Conservation (phyloP, 2,329 filamentous ascomycete genomes). For the Penicillium sp. region DNA sequence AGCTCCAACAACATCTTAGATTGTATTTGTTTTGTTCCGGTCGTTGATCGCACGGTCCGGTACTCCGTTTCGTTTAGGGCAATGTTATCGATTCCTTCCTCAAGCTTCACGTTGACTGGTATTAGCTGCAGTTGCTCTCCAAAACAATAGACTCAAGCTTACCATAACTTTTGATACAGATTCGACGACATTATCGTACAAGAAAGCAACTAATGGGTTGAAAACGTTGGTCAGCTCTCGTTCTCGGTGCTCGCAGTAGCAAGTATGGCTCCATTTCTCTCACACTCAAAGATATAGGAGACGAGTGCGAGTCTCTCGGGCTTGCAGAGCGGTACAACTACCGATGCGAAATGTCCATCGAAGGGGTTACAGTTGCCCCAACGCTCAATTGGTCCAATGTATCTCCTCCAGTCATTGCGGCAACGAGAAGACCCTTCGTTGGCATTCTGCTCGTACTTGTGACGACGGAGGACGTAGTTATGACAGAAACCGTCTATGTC, state of each 20-base stretch:
- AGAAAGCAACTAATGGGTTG: conserved; percentile 10
- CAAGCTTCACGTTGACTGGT: conserved; percentile 2
- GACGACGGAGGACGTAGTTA: conserved; percentile 10
- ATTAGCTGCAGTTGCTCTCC: not conserved
- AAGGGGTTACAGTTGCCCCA: conserved; percentile 18
- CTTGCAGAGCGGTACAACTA: conserved; percentile 13
- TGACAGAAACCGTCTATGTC: conserved; percentile 13
- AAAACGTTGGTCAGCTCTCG: not conserved
- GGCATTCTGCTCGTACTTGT: conserved; percentile 13
- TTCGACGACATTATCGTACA: conserved; percentile 20
- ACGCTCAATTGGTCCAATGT: conserved; percentile 17
- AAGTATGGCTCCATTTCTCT: not conserved
- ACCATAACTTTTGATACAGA: conserved; percentile 12
- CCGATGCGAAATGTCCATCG: conserved; percentile 15
- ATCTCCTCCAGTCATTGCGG: conserved; percentile 14
- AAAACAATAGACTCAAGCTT: not conserved
- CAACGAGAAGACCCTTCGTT: conserved; percentile 11
- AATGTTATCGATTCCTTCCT: conserved; percentile 13
- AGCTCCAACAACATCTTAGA: conserved; percentile 20
- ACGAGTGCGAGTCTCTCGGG: conserved; percentile 14
- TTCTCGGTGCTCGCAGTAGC: not conserved
- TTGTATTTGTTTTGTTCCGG: conserved; percentile 19
- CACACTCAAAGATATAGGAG: conserved; percentile 19
- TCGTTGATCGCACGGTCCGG: conserved; percentile 16
- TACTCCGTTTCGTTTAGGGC: conserved; percentile 16